phyloP scores from a whole-genome alignment of 768 basidiomycete genomes.

The Coprinopsis sp. region DNA sequence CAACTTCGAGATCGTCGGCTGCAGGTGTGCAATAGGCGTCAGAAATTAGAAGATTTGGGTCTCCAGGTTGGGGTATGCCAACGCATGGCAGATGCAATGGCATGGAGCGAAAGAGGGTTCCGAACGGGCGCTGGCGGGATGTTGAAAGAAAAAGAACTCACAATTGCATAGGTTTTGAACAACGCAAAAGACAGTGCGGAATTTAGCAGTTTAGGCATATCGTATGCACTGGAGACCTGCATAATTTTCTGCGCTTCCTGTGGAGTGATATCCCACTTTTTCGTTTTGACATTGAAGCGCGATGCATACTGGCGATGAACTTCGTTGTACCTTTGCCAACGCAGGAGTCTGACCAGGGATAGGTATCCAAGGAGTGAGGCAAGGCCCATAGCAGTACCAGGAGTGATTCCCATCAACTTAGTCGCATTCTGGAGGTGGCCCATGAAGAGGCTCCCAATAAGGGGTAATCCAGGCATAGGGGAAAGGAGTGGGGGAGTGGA shows the following conservation, averaged over 20 bases:
- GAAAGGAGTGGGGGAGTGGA: no score
- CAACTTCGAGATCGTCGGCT: conserved; percentile 46
- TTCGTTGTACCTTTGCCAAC: background rate
- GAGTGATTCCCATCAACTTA: background rate
- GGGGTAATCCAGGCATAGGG: no score
- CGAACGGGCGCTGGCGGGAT: no score
- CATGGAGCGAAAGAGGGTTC: no score
- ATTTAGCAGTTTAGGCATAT: conserved; percentile 41
- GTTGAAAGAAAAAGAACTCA: conserved; percentile 26
- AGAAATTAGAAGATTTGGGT: no score
- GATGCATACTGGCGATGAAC: conserved; percentile 26
- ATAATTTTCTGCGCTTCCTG: conserved; percentile 44
- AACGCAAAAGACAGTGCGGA: conserved; percentile 43
- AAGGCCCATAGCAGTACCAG: no score
- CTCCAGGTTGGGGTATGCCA: no score
- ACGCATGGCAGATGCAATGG: no score
- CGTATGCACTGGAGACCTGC: conserved; percentile 29
- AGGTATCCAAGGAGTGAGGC: background rate
- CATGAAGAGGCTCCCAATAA: background rate
- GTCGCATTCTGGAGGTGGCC: background rate
- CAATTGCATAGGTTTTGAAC: conserved; percentile 50
- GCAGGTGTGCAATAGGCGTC: no score
- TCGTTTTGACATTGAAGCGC: conserved; percentile 32
- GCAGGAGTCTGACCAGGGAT: background rate
- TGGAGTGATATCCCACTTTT: conserved; percentile 31